These are phyloP conservation scores for Triticum monococcum DNA, from an alignment of 176 grass and related monocot genomes.

Conservation along the genomic window DNA sequence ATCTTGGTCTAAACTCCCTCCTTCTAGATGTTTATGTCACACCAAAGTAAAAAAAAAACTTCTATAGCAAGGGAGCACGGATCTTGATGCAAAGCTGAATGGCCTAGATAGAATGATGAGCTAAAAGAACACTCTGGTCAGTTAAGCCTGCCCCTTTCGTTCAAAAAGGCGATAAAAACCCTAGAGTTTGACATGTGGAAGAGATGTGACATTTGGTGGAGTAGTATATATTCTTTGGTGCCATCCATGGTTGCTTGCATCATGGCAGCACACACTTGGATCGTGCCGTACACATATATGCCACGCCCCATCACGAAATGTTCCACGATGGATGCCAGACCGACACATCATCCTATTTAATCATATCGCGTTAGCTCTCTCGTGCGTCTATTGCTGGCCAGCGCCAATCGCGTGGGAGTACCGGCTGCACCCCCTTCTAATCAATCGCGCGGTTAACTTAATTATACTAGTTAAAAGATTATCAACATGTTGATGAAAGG, in stretches of 20 bases:
- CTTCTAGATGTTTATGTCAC: no score
- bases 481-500: neutral
- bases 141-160: neutral
- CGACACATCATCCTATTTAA: conserved; percentile 41
- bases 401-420: conserved; percentile 26
- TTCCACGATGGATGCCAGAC: neutral
- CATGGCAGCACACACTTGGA: neutral
- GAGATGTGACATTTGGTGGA: neutral
- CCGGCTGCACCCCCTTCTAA: conserved; percentile 15
- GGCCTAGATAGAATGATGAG: neutral
- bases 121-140: neutral
- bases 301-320: conserved; percentile 13
- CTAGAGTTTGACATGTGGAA: conserved; percentile 15
- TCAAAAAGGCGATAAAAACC: neutral
- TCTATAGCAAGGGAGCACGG: neutral
- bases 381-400: conserved; percentile 22
- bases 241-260: neutral
- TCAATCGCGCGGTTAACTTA: conserved; percentile 23
- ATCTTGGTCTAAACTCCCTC: no score
- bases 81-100: neutral
- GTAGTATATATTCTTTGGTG: neutral
- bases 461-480: neutral
- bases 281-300: neutral
- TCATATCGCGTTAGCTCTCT: neutral
- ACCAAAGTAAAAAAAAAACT: no score